Percentiles rank a stretch among this genome's conserved stretches.
Conservation (phyloP, 805 yeast species). For the Wickerhamomyces rabaulensis region DNA sequence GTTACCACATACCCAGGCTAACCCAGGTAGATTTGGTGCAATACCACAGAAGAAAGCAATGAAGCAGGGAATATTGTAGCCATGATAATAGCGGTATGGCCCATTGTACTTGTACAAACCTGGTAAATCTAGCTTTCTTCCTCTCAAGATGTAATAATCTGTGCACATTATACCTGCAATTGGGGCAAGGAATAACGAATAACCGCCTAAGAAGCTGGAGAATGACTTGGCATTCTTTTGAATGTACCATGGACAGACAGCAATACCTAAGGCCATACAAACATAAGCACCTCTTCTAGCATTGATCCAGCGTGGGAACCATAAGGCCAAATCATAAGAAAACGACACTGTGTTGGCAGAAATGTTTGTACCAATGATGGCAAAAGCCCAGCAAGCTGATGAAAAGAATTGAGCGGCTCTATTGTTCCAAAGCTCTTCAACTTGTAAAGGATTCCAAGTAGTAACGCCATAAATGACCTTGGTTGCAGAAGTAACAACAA, state of each 20-base stretch:
- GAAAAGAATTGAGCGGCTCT: conserved; percentile 22
- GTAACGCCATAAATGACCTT: conserved; percentile 32
- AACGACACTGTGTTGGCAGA: conserved; percentile 60
- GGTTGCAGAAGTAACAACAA: conserved; percentile 32
- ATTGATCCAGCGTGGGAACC: conserved; percentile 54
- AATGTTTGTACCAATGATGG: conserved; percentile 60
- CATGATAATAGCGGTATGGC: conserved; percentile 53
- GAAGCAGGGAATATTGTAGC: conserved; percentile 76
- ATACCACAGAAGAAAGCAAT: conserved; percentile 48
- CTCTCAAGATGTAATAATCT: conserved; percentile 59
- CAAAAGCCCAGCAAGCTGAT: conserved; percentile 18
- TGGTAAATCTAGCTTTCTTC: conserved; percentile 57
- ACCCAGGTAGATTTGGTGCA: conserved; percentile 35
- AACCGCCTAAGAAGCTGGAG: conserved; percentile 71
- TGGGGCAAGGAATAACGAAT: conserved; percentile 71
- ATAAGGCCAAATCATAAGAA: conserved; percentile 52
- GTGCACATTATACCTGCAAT: conserved; percentile 65
- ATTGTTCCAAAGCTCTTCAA: conserved; percentile 29
- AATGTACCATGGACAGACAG: conserved; percentile 73
- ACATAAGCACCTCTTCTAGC: conserved; percentile 59
- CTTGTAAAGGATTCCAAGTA: conserved; percentile 39
- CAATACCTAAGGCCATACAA: conserved; percentile 62
- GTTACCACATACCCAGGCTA: conserved; percentile 51
- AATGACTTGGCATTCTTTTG: conserved; percentile 54
- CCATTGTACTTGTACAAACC: conserved; percentile 52